These are phyloP conservation scores for Ophiostoma piceae DNA, from an alignment of 2,329 filamentous ascomycete genomes.

Conservation along the genomic window DNA sequence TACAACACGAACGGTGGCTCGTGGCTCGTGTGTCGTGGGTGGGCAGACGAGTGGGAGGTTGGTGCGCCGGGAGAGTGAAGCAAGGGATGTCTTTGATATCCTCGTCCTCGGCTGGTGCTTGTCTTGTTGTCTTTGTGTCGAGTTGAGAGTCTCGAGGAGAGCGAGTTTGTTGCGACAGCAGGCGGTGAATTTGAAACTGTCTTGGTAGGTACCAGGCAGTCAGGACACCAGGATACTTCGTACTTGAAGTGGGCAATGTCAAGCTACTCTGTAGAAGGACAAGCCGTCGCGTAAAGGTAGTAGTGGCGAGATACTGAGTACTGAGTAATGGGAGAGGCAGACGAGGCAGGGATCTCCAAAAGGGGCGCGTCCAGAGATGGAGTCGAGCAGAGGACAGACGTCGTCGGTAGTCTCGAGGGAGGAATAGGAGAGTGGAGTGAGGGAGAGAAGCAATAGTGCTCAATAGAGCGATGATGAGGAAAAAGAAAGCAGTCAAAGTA, in stretches of 20 bases:
- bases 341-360: conserved; percentile 7
- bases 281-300: background rate
- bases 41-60: background rate
- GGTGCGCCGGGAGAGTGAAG: conserved; percentile 6
- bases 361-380: background rate
- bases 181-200: conserved; percentile 6
- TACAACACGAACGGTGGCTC: background rate
- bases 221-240: background rate
- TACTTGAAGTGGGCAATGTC: background rate
- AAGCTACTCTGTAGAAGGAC: background rate
- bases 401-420: background rate
- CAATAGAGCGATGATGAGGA: background rate
- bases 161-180: conserved; percentile 7
- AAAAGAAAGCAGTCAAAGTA: background rate
- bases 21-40: background rate
- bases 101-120: background rate
- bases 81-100: conserved; percentile 10
- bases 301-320: background rate
- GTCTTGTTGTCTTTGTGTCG: too few relatives aligned
- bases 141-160: background rate
- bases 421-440: background rate
- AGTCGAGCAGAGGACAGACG: background rate
- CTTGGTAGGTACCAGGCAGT: background rate
- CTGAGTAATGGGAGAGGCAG: background rate
- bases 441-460: conserved; percentile 8